Base-by-base conservation (phyloP, 108 stramenopile genomes). In the Thalassiosira profunda region DNA sequence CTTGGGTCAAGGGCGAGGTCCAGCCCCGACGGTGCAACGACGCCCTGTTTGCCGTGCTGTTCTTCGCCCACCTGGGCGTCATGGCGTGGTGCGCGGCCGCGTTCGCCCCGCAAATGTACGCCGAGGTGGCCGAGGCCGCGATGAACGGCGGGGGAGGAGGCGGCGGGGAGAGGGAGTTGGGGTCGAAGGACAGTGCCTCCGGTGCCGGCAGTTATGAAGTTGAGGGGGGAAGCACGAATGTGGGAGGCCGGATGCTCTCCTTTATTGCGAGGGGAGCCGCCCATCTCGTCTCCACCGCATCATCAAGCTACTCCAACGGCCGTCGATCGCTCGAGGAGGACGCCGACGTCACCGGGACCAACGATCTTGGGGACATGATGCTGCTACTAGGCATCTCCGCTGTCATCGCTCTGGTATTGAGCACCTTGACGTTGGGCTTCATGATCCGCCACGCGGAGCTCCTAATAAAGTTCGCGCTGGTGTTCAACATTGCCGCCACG, bases 21-120 rank as follows among this genome's bases (percentile, higher is more conserved):
- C 86, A 89, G 53, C 79, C 83, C 0, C 18, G 47, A 28, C 38
- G 66, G 21, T 92, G 77, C 80, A 84, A 83, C 21, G 91, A 92
- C 64, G 40, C 59, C 12, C 38, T 80, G 18, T 92, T 76, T 70
- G 87, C 81, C 7, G 29, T 93, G 26, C 48, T 90, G 28, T 93
- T 93, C 63, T 85, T 67, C 29, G 67, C 52, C 1, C 87, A 93
- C 63, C 47, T 93, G 44, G 82, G 45, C 21, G 69, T 72, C 10
- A 69, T 90, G 55, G 85, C 31, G 18, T 73, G 60, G 46, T n/a
- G 35, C 0, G 65, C 86, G 5, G 69, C 54, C 26, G 23, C 24
- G 18, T 87, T 53, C 62, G 74, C 67, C 15, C 91, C 91, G 8
- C 25, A 48, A 26, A 84, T 93, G 82, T 45, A 46, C 17, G 18